Evolutionary conservation across 768 basidiomycete genomes (phyloP).

Genomic region (Hygrocybe punicea): DNA sequence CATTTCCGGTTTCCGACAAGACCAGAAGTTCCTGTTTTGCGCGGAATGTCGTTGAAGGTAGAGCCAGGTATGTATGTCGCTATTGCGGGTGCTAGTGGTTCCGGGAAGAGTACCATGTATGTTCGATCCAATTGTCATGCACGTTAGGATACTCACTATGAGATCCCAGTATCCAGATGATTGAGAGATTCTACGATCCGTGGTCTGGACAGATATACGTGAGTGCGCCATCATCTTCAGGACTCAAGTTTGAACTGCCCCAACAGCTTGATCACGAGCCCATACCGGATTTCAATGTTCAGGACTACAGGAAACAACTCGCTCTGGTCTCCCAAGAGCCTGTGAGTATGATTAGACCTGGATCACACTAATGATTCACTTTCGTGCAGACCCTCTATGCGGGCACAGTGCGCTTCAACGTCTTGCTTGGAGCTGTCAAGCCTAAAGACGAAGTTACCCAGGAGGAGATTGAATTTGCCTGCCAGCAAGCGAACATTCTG

Average conservation of each 20-base stretch:
- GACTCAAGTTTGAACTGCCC: neutral
- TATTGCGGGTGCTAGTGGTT: constrained; percentile 77
- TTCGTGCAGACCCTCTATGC: constrained; percentile 66
- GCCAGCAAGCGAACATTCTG: constrained; percentile 86
- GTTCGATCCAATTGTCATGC: constrained; percentile 19
- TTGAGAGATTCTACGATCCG: constrained; percentile 84
- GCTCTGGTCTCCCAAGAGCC: constrained; percentile 91
- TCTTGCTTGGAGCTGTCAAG: constrained; percentile 80
- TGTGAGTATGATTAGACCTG: neutral
- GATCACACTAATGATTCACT: neutral
- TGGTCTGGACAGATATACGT: constrained; percentile 66
- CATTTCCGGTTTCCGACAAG: constrained; percentile 90
- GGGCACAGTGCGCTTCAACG: constrained; percentile 86
- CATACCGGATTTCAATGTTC: constrained; percentile 73
- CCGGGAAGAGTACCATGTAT: constrained; percentile 79
- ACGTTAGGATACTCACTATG: neutral
- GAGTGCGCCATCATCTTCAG: constrained; percentile 19
- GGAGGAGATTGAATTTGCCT: constrained; percentile 80
- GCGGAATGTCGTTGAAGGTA: constrained; percentile 66
- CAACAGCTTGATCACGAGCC: constrained; percentile 66
- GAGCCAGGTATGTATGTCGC: constrained; percentile 79
- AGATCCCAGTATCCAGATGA: constrained; percentile 53
- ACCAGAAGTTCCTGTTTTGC: constrained; percentile 77
- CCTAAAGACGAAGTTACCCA: constrained; percentile 75
- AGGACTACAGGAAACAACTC: constrained; percentile 84